Evolutionary conservation across 352 stramenopile species (phyloP), one percentile per base, ranked within the genome.

Genomic region (Aphanomyces astaci): DNA sequence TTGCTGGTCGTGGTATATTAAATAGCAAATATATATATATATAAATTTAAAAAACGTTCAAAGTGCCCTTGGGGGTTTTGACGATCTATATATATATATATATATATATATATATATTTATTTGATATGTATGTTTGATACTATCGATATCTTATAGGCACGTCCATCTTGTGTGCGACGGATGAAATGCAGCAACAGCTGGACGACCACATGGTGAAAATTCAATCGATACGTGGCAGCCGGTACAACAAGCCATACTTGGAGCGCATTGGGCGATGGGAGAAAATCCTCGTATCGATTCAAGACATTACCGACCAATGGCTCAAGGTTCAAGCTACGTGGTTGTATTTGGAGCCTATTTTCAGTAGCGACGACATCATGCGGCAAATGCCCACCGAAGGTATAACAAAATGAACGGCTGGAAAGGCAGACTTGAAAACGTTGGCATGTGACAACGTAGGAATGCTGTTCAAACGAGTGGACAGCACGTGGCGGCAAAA

Each of bases 191-290:
- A 97, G 64, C 84, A 94, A 64, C 89, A 98, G 65, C 90, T 98
- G 22, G 90, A 98, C 57, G 93, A 98, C 72, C 93, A 98, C 75
- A 96, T 98, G 46, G 90, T 98, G 27, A 97, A 98, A 76, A 97
- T 90, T 0, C 92, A 98, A 75, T 97, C 92, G 19, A 98, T 98
- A 91, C 84, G 90, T 30, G 91, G 92, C 2, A 95, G 82, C 63
- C 87, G 89, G 1, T 98, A 97, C 74, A 97, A 98, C 72, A 91
- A 96, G 33, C 88, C 92, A 7, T 97, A 98, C 73, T 82, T 97
- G 63, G 78, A 92, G 48, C 76, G 87, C 13, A 94, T 96, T 43
- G 79, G 75, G 49, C 77, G 76, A 51, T 98, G 92, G 91, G 91
- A 98, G 70, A 89, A 94, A 40, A 90, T 93, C 67, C 76, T 97